Percentiles rank a stretch among this genome's conserved stretches.
Conservation (phyloP, 1,284 basidiomycete genomes). For the Rhodotorula sp. region DNA sequence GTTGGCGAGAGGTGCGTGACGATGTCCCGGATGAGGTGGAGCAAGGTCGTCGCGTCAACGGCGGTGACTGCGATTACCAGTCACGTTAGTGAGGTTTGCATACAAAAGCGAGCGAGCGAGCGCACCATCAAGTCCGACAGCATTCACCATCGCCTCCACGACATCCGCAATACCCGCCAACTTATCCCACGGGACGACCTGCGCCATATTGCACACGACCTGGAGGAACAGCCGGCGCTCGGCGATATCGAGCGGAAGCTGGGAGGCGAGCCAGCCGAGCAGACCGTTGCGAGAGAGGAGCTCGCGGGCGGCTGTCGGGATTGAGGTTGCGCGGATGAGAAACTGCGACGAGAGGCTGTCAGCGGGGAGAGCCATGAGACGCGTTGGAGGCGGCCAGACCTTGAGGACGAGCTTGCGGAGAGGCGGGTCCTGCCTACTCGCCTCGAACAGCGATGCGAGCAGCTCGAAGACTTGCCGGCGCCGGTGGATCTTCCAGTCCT, state of each 20-base stretch:
- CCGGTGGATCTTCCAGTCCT: conserved; percentile 41
- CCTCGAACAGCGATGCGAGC: conserved; percentile 33
- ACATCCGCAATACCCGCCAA: conserved; percentile 28
- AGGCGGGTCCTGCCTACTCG: conserved; percentile 20
- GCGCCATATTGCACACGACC: conserved; percentile 21
- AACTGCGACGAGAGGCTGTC: conserved; percentile 14
- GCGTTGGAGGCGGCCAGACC: conserved; percentile 9
- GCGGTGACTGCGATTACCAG: background rate
- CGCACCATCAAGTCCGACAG: conserved; percentile 20
- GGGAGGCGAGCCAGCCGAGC: conserved; percentile 30
- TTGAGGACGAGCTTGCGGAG: conserved; percentile 33
- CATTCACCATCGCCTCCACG: conserved; percentile 19
- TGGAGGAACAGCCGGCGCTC: conserved; percentile 23
- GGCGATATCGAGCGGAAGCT: conserved; percentile 16
- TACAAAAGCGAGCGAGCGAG: too few species aligned
- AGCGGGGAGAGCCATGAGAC: background rate
- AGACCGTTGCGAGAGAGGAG: conserved; percentile 39
- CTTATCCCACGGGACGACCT: conserved; percentile 26
- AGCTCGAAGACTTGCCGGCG: conserved; percentile 39
- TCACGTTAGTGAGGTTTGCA: too few species aligned
- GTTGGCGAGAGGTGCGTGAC: conserved; percentile 4
- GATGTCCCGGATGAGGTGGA: conserved; percentile 9
- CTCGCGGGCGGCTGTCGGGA: conserved; percentile 41
- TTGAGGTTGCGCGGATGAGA: conserved; percentile 27
- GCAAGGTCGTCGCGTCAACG: background rate